Evolutionary conservation across 768 basidiomycete genomes (phyloP).

Genomic region (Pholiota microspora): DNA sequence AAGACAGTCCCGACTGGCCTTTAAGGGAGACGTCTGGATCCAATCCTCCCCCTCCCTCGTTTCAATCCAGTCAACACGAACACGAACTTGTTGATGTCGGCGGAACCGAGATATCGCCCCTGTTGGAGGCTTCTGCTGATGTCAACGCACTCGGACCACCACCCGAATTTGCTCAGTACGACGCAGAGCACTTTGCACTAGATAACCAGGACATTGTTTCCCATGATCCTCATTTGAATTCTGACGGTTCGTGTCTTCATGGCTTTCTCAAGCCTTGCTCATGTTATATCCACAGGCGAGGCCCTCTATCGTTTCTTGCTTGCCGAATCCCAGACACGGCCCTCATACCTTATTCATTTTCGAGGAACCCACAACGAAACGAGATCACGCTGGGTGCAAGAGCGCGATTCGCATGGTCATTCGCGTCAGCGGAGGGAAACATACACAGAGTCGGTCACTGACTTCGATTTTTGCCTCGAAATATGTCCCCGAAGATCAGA

Average conservation of each 20-base stretch:
- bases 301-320: constrained; percentile 75
- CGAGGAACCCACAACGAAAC: constrained; percentile 58
- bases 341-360: constrained; percentile 47
- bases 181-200: constrained; percentile 6
- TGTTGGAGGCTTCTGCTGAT: not conserved
- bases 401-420: constrained; percentile 32
- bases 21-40: not conserved
- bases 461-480: constrained; percentile 71
- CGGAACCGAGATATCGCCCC: not conserved
- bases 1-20: not conserved
- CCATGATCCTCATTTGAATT: constrained; percentile 68
- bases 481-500: constrained; percentile 26
- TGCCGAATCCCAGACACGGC: constrained; percentile 45
- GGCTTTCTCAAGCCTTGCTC: not conserved
- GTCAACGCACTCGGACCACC: not conserved
- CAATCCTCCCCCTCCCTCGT: not conserved
- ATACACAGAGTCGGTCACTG: constrained; percentile 58
- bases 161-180: constrained; percentile 7
- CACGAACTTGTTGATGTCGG: not conserved
- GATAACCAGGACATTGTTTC: constrained; percentile 35
- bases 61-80: not conserved
- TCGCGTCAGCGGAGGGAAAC: constrained; percentile 37
- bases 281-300: constrained; percentile 32
- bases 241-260: constrained; percentile 42
- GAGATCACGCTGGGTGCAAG: constrained; percentile 44